Evolutionary conservation across 129 eudicot genomes (phyloP).

Genomic region (Artemisia argyi): DNA sequence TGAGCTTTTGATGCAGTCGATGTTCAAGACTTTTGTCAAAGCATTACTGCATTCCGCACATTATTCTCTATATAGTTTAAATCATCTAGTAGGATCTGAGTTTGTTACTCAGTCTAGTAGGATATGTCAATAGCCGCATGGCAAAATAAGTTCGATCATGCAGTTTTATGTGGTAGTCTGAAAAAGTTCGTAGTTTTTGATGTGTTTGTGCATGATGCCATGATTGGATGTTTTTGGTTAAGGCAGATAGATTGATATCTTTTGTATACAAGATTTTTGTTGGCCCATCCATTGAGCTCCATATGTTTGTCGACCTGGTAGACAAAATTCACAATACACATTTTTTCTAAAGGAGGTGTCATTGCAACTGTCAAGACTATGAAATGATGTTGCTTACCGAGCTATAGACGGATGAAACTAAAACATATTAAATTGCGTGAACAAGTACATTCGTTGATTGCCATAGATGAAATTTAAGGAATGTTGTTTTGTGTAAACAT

Average conservation of each 20-base stretch:
- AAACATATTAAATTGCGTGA: no score
- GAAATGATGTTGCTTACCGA: no score
- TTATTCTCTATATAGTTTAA: slow-evolving; percentile 2
- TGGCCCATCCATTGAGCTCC: neutral
- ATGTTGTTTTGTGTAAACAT: no score
- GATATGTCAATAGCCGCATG: neutral
- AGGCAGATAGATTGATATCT: neutral
- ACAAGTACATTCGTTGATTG: no score
- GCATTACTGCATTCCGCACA: neutral
- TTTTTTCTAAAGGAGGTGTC: no score
- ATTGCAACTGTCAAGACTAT: no score
- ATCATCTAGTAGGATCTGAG: neutral
- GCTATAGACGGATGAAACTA: no score
- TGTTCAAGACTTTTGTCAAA: slow-evolving; percentile 8
- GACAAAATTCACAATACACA: no score
- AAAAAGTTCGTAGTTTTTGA: neutral
- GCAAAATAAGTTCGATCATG: neutral
- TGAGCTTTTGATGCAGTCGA: slow-evolving; percentile 15
- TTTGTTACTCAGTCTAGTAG: neutral
- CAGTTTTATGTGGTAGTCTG: neutral
- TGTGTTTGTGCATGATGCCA: neutral
- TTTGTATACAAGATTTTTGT: neutral
- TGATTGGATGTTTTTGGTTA: neutral
- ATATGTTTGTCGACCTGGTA: neutral
- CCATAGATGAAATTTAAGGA: no score